Conservation (phyloP, 306 rosid genomes). For the Quercus glauca region DNA sequence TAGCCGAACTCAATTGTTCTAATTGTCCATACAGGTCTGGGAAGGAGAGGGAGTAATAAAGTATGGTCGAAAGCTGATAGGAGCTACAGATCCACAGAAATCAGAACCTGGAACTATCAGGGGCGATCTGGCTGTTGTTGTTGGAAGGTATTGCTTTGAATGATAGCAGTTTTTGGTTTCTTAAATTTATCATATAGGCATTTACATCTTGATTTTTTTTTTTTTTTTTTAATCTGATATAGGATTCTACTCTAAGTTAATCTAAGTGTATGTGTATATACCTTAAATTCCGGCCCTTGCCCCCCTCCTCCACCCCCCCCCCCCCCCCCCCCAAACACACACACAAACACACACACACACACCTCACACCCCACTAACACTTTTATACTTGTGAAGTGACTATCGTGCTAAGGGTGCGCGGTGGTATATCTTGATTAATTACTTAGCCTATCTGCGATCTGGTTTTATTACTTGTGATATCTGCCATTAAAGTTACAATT, state of each 20-base stretch:
- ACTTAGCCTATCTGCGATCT: neutral
- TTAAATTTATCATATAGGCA: neutral
- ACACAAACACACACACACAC: too few species aligned
- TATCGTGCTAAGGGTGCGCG: accelerated
- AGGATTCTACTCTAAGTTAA: too few species aligned
- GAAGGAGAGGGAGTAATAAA: constrained; percentile 93
- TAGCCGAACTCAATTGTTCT: neutral
- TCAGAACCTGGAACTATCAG: constrained; percentile 97
- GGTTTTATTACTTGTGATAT: neutral
- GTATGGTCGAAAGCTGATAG: constrained; percentile 87
- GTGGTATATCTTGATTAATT: neutral
- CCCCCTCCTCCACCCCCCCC: too few species aligned
- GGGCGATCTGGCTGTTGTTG: constrained; percentile 93
- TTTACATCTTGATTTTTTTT: neutral
- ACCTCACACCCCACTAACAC: too few species aligned
- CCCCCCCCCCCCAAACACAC: too few species aligned
- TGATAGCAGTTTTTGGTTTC: constrained; percentile 5
- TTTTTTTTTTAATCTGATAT: too few species aligned
- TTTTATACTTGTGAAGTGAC: too few species aligned
- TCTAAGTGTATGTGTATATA: too few species aligned
- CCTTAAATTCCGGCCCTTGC: too few species aligned
- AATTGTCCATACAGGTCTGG: constrained; percentile 63
- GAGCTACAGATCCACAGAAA: constrained; percentile 97
- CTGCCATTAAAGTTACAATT: neutral
- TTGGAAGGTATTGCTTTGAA: constrained; percentile 67